Evolutionary conservation across 331 rosid genomes (phyloP), one percentile per base, ranked within the genome.

Genomic region (Cydonia oblonga): DNA sequence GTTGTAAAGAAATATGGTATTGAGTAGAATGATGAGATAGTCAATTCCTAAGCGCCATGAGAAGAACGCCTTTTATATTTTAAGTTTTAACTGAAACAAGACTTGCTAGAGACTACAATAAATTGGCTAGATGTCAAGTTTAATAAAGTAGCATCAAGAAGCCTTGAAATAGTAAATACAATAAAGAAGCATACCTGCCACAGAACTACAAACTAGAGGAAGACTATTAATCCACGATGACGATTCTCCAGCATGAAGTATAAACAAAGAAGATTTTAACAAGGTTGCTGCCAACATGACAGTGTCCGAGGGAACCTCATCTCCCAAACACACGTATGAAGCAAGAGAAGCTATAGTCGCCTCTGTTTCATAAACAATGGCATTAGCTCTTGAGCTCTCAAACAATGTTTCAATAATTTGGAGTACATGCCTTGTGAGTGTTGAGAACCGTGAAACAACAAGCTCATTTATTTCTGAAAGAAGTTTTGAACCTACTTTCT

Each of bases 251-350:
- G 69, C 78, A 79, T 72, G 82, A 77, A 89, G 93, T 62, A 80
- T 35, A 52, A 79, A 83, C 83, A 89, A 75, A 69, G 88, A 83
- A 68, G 66, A 78, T 69, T 79, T 81, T 79, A 93, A 85, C 78
- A 88, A 75, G 32, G 81, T 78, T 76, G 86, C 80, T n/a, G 92
- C 96, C 70, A 76, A 79, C 74, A 84, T 74, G 70, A 88, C 77
- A 46, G 92, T 86, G 82, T 87, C 96, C 79, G 79, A 62, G 73
- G 95, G 96, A 69, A 84, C 91, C 81, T 81, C 83, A 78, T 81
- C 89, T 60, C 96, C 87, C 85, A 70, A 71, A 81, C 88, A 85
- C 70, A 93, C 76, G 72, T 84, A 87, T 5, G 88, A 86, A 72
- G 86, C 86, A 79, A 93, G 86, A 79, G 86, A 84, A 75, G 54